Evolutionary conservation across 345 rosid genomes (phyloP).

Genomic region (Dipteronia sinensis): DNA sequence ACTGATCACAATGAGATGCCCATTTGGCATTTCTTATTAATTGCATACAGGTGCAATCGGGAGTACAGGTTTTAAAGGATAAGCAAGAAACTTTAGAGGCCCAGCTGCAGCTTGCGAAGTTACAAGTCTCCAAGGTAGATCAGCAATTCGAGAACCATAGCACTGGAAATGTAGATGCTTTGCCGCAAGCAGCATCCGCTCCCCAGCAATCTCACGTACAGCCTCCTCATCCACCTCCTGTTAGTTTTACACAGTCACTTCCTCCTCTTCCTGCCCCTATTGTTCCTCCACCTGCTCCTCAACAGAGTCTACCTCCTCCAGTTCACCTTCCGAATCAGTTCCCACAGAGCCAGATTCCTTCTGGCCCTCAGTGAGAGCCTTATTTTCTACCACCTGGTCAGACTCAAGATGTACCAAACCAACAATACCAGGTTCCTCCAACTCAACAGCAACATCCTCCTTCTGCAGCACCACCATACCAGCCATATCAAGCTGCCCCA

Average conservation of each 20-base stretch:
- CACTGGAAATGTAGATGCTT: slow-evolving; percentile 41
- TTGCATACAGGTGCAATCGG: slow-evolving; percentile 68
- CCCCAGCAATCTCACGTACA: slow-evolving; percentile 53
- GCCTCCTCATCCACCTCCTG: slow-evolving; percentile 37
- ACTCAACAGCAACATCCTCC: slow-evolving; percentile 47
- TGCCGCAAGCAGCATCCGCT: slow-evolving; percentile 52
- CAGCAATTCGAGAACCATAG: slow-evolving; percentile 50
- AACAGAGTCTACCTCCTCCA: slow-evolving; percentile 48
- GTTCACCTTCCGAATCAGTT: slow-evolving; percentile 66
- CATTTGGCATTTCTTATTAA: slow-evolving; percentile 9
- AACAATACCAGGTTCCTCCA: slow-evolving; percentile 62
- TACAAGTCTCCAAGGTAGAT: slow-evolving; percentile 55
- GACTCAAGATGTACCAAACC: slow-evolving; percentile 59
- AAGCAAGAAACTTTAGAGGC: slow-evolving; percentile 73
- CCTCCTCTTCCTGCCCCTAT: slow-evolving; percentile 33
- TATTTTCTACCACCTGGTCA: slow-evolving; percentile 65
- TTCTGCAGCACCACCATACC: slow-evolving; percentile 51
- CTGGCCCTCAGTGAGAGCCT: slow-evolving; percentile 66
- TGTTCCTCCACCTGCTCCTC: slow-evolving; percentile 39
- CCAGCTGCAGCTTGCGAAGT: slow-evolving; percentile 63
- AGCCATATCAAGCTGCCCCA: slow-evolving; percentile 52
- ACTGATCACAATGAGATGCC: slow-evolving; percentile 7
- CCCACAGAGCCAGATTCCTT: slow-evolving; percentile 44
- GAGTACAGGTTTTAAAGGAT: slow-evolving; percentile 69
- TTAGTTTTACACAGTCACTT: slow-evolving; percentile 39